phyloP scores from a whole-genome alignment of 208 protist species.

The Herpetomonas samuelpessoai region DNA sequence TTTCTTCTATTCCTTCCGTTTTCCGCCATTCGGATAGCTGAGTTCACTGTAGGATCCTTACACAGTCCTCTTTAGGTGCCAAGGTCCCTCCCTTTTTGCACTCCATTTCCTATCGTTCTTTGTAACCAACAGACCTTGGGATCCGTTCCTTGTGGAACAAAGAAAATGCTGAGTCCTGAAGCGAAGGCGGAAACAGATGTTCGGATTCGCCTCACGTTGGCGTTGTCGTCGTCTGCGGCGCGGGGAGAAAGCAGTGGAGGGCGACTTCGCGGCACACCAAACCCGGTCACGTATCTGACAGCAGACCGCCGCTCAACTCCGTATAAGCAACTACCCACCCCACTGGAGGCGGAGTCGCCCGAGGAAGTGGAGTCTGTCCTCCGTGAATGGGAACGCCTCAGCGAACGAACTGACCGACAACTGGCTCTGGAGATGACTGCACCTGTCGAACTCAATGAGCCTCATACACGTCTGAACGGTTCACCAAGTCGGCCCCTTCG shows the following conservation, averaged over 20 bases:
- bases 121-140: no score
- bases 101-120: no score
- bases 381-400: conserved; percentile 14
- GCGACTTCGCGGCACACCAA: not conserved
- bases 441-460: not conserved
- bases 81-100: no score
- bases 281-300: conserved; percentile 6
- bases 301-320: not conserved
- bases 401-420: conserved; percentile 3
- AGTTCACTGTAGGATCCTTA: no score
- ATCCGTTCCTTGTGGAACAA: no score
- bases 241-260: not conserved
- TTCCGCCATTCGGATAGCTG: no score
- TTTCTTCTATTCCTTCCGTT: no score
- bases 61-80: no score
- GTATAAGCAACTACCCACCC: conserved; percentile 1
- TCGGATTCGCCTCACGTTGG: not conserved
- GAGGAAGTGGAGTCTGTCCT: conserved; percentile 9
- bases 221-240: not conserved
- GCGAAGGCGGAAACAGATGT: not conserved
- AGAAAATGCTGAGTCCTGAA: not conserved
- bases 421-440: conserved; percentile 13
- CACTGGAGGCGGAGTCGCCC: not conserved
- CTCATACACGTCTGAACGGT: not conserved
- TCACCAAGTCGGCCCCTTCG: conserved; percentile 1